These are phyloP conservation scores for Hyphodiscus sp. DNA, from an alignment of 2,329 filamentous ascomycete species.

Conservation along the genomic window DNA sequence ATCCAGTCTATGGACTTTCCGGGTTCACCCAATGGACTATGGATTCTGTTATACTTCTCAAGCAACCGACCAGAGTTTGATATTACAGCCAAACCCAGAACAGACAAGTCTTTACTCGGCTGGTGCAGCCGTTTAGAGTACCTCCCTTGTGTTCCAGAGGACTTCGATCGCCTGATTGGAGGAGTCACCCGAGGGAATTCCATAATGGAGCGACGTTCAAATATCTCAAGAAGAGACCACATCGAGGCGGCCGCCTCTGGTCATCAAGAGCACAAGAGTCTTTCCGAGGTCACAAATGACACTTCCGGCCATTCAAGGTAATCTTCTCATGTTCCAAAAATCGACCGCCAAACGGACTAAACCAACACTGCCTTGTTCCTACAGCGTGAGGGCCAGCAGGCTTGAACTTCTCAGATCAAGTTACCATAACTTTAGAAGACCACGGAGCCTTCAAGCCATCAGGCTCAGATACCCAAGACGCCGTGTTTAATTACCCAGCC, in stretches of 20 bases:
- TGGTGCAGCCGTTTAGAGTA: too few species aligned
- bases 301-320: too few species aligned
- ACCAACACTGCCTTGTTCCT: neutral
- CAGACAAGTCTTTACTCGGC: neutral
- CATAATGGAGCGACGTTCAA: neutral
- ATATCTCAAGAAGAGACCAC: neutral
- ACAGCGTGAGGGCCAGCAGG: constrained; percentile 1
- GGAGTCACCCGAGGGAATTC: too few species aligned
- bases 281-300: too few species aligned
- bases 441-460: neutral
- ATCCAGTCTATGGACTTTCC: neutral
- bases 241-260: neutral
- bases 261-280: neutral
- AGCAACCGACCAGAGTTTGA: neutral
- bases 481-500: too few species aligned
- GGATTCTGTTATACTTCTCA: neutral
- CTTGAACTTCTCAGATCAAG: neutral
- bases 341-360: neutral
- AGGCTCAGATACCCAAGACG: neutral
- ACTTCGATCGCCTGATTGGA: too few species aligned
- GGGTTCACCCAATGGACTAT: neutral
- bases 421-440: neutral
- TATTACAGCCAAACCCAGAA: neutral
- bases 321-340: too few species aligned
- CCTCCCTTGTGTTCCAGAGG: too few species aligned